Percentiles rank a stretch among this genome's conserved stretches.
These are phyloP conservation scores for Collybia sordida DNA, from an alignment of 768 basidiomycete species.

Conservation along the genomic window DNA sequence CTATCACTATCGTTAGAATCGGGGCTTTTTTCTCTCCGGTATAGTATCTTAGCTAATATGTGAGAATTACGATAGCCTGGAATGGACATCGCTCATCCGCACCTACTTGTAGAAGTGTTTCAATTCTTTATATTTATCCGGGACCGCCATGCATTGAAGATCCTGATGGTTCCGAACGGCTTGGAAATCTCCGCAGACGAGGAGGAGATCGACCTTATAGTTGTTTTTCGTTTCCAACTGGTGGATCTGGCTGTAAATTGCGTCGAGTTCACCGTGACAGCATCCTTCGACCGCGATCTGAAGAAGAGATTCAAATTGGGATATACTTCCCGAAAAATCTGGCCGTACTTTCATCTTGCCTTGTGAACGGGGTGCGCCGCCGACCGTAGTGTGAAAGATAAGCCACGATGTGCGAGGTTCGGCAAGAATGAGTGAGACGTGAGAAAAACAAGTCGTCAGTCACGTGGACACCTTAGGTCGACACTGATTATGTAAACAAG, in stretches of 20 bases:
- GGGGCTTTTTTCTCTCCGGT: conserved; percentile 81
- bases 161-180: conserved; percentile 86
- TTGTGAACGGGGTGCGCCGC: no score
- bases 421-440: no score
- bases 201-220: conserved; percentile 78
- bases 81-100: conserved; percentile 9
- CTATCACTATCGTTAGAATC: conserved; percentile 88
- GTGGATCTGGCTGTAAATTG: conserved; percentile 74
- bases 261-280: conserved; percentile 91
- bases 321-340: neutral
- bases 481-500: no score
- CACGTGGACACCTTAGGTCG: no score
- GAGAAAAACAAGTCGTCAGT: no score
- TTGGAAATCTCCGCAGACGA: conserved; percentile 97
- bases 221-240: conserved; percentile 58
- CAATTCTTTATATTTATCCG: conserved; percentile 81
- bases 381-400: no score
- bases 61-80: neutral
- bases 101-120: conserved; percentile 82
- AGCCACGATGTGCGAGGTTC: no score
- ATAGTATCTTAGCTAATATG: conserved; percentile 65
- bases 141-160: conserved; percentile 88
- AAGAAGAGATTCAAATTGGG: neutral
- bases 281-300: conserved; percentile 93
- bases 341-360: no score